These are phyloP conservation scores for Fusarium continuum DNA, from an alignment of 2,329 filamentous ascomycete species.

Conservation along the genomic window DNA sequence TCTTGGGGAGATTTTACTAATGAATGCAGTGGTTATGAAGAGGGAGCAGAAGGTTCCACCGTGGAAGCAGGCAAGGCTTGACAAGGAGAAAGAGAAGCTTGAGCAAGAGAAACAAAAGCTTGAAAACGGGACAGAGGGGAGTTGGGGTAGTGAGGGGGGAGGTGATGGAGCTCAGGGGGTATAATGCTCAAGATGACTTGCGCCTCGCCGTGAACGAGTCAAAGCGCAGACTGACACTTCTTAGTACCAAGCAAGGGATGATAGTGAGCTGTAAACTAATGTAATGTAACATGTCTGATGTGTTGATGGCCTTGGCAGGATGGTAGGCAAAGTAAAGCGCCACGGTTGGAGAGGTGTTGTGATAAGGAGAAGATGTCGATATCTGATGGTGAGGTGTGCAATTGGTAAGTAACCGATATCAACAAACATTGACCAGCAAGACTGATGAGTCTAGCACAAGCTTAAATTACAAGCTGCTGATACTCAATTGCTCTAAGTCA, in stretches of 20 bases:
- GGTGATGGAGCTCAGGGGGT: too few relatives aligned
- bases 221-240: background rate
- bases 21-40: constrained; percentile 44
- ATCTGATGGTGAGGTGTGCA: too few relatives aligned
- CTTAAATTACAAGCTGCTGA: too few relatives aligned
- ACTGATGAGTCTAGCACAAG: too few relatives aligned
- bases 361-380: too few relatives aligned
- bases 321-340: background rate
- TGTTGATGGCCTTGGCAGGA: background rate
- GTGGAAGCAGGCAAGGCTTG: constrained; percentile 3
- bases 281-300: background rate
- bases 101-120: too few relatives aligned
- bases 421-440: background rate
- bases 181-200: background rate
- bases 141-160: too few relatives aligned
- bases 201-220: background rate
- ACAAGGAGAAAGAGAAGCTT: background rate
- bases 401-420: too few relatives aligned
- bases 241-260: too few relatives aligned
- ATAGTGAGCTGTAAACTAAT: background rate
- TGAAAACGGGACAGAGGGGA: background rate
- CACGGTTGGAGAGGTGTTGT: background rate
- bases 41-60: constrained; percentile 42
- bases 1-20: background rate
- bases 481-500: too few relatives aligned